Evolutionary conservation across 2,329 filamentous ascomycete genomes (phyloP).

Genomic region (Apiospora arundinis): DNA sequence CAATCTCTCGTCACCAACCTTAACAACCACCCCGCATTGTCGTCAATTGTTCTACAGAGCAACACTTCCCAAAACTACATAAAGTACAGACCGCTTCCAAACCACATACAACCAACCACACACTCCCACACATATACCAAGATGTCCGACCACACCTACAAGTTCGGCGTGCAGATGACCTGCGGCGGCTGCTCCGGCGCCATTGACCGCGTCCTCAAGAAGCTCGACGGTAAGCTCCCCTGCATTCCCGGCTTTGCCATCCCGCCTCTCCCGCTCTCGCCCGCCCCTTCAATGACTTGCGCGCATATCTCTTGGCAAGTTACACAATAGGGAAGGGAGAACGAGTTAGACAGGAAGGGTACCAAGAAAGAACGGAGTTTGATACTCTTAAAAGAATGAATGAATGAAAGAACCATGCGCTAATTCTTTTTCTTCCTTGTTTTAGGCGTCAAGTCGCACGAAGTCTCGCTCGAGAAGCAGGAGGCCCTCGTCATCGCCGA

Average conservation of each 20-base stretch:
- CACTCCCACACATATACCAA: constrained; percentile 33
- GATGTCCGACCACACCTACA: constrained; percentile 89
- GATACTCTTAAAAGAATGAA: too few relatives aligned
- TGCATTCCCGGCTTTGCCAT: constrained; percentile 14
- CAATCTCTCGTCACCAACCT: neutral
- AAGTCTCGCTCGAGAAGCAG: constrained; percentile 86
- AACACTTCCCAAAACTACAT: neutral
- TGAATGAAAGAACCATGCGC: too few relatives aligned
- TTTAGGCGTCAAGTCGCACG: constrained; percentile 82
- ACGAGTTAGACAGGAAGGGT: too few relatives aligned
- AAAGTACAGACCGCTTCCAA: neutral
- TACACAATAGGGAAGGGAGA: too few relatives aligned
- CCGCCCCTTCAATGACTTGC: neutral
- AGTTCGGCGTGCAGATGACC: constrained; percentile 93
- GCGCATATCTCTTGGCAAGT: neutral
- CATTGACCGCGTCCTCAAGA: constrained; percentile 89
- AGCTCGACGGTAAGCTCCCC: constrained; percentile 78
- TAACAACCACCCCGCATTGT: neutral
- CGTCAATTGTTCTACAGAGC: neutral
- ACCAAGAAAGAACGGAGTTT: too few relatives aligned
- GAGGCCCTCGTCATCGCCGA: constrained; percentile 79
- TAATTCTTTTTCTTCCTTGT: neutral
- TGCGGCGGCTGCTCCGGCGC: constrained; percentile 97
- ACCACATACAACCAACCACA: constrained; percentile 10
- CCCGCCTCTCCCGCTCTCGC: constrained; percentile 14